Conservation (phyloP, 768 basidiomycete genomes). For the Tremella mesenterica region DNA sequence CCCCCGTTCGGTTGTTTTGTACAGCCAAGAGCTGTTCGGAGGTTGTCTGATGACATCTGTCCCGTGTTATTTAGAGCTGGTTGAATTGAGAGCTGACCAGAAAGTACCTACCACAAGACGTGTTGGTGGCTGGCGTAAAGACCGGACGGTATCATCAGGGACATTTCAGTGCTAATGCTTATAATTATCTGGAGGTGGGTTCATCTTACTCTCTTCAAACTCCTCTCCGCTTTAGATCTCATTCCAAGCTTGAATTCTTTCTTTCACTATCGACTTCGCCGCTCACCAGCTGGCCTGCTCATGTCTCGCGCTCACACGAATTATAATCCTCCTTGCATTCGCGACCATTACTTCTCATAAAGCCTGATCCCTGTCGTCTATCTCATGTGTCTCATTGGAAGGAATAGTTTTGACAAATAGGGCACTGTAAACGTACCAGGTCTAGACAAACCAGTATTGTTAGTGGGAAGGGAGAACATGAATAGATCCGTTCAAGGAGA, state of each 20-base stretch:
- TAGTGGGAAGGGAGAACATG: constrained; percentile 86
- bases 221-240: too few relatives aligned
- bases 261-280: too few relatives aligned
- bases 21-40: not conserved
- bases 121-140: constrained; percentile 72
- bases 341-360: too few relatives aligned
- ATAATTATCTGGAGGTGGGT: constrained; percentile 84
- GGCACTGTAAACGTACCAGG: constrained; percentile 70
- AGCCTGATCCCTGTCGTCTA: too few relatives aligned
- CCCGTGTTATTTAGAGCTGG: too few relatives aligned
- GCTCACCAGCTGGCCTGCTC: too few relatives aligned
- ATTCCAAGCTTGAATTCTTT: too few relatives aligned
- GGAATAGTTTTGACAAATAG: constrained; percentile 43
- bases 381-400: not conserved
- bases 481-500: constrained; percentile 93
- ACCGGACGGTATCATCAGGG: constrained; percentile 79
- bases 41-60: constrained; percentile 3
- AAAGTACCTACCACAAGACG: constrained; percentile 74
- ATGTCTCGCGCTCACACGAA: too few relatives aligned
- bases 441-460: constrained; percentile 67
- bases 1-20: too few relatives aligned
- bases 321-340: too few relatives aligned
- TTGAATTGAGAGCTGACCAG: too few relatives aligned
- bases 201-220: too few relatives aligned
- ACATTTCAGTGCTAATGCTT: constrained; percentile 87